These are phyloP conservation scores for Cytospora chrysosperma DNA, from an alignment of 2,329 filamentous ascomycete species.

Conservation along the genomic window DNA sequence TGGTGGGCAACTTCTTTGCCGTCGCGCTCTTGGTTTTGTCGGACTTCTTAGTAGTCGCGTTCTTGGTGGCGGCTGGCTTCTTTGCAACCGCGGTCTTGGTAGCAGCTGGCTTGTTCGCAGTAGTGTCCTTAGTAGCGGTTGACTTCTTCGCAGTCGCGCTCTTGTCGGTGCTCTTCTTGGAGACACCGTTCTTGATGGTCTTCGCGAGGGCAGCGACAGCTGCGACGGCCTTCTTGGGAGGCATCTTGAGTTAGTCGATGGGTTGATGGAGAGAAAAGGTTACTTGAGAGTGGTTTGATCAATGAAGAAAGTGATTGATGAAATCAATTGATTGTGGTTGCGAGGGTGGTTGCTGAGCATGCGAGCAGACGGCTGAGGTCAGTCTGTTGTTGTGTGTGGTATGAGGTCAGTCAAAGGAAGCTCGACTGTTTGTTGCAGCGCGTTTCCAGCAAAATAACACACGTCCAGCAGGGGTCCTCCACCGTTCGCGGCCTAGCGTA, in stretches of 20 bases:
- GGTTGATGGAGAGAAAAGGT: neutral
- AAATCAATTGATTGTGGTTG: neutral
- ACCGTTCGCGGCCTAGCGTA: conserved; percentile 8
- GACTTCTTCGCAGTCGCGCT: conserved; percentile 14
- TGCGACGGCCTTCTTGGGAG: conserved; percentile 24
- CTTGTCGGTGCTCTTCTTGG: conserved; percentile 8
- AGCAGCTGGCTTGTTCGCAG: conserved; percentile 22
- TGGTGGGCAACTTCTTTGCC: conserved; percentile 17
- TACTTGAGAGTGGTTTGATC: neutral
- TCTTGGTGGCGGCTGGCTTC: conserved; percentile 23
- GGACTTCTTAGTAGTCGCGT: neutral
- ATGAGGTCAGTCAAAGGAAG: conserved; percentile 11
- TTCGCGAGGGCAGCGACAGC: conserved; percentile 22
- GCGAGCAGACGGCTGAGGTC: neutral
- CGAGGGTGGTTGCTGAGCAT: neutral
- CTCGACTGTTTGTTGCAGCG: neutral
- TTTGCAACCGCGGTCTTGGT: conserved; percentile 12
- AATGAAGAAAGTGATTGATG: too few species aligned
- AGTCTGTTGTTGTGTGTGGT: conserved; percentile 8
- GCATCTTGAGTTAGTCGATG: conserved; percentile 3
- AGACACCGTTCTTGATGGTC: conserved; percentile 24
- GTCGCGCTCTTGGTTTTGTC: neutral
- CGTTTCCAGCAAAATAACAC: conserved; percentile 2
- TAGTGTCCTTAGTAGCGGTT: conserved; percentile 10
- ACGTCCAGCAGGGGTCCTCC: conserved; percentile 1